phyloP scores from a whole-genome alignment of 2,329 filamentous ascomycete genomes.

The Calonectria pseudoreteaudii region DNA sequence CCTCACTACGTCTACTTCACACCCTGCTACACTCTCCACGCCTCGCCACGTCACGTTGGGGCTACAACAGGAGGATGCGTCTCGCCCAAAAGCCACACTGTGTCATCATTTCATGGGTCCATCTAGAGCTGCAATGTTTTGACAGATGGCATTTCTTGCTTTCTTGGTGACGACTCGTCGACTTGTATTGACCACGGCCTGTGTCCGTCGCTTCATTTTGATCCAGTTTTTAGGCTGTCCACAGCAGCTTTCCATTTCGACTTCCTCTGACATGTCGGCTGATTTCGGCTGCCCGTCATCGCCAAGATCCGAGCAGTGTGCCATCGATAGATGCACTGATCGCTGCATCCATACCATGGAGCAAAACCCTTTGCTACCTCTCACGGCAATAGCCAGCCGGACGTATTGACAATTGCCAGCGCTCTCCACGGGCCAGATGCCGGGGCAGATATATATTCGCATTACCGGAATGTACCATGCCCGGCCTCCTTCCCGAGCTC shows the following conservation, averaged over 20 bases:
- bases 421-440: background rate
- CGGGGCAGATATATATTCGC: conserved; percentile 21
- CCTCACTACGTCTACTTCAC: conserved; percentile 13
- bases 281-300: background rate
- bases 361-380: background rate
- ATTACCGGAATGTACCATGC: conserved; percentile 17
- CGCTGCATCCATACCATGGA: background rate
- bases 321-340: background rate
- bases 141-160: conserved; percentile 1
- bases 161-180: background rate
- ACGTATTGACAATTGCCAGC: background rate
- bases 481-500: conserved; percentile 26
- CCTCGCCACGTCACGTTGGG: conserved; percentile 10
- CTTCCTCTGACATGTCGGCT: background rate
- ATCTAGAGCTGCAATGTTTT: background rate
- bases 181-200: background rate
- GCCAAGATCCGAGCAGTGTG: background rate
- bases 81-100: conserved; percentile 7
- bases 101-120: conserved; percentile 5
- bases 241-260: background rate
- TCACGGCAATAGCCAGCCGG: background rate
- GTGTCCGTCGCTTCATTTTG: conserved; percentile 4
- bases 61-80: background rate
- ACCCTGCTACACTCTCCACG: conserved; percentile 26
- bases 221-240: background rate